Percentiles rank a stretch among this genome's conserved stretches.
These are phyloP conservation scores for Leptographium lundbergii DNA, from an alignment of 2,329 filamentous ascomycete species.

Conservation along the genomic window DNA sequence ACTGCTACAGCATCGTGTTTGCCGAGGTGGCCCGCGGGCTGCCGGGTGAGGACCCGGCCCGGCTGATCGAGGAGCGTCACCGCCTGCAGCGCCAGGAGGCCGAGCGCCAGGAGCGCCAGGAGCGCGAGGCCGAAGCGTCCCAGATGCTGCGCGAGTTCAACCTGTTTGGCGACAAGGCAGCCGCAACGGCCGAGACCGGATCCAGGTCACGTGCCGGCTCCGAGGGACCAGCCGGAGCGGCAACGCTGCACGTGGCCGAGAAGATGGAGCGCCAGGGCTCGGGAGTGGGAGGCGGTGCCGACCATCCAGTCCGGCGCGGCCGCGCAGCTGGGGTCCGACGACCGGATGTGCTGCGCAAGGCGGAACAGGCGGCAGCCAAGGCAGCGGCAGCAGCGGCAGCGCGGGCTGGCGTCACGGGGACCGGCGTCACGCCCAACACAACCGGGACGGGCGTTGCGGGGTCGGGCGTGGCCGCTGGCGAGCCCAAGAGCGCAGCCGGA, in stretches of 20 bases:
- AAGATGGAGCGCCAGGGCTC: constrained; percentile 25
- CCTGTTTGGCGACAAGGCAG: constrained; percentile 5
- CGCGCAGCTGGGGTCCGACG: constrained; percentile 34
- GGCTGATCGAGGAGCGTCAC: constrained; percentile 31
- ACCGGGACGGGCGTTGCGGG: no score
- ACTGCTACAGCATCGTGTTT: constrained; percentile 74
- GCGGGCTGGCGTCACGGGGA: background rate
- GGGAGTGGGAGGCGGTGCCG: constrained; percentile 16
- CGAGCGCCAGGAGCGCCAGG: constrained; percentile 8
- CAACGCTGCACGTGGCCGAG: constrained; percentile 11
- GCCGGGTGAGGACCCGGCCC: constrained; percentile 34
- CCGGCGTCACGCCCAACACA: no score
- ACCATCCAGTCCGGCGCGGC: constrained; percentile 23
- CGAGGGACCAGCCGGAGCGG: constrained; percentile 9
- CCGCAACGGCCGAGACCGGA: background rate
- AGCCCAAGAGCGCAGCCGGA: no score
- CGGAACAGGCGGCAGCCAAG: constrained; percentile 43
- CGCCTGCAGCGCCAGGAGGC: constrained; percentile 19
- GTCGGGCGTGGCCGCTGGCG: no score
- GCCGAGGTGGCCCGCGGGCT: constrained; percentile 50
- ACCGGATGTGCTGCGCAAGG: constrained; percentile 47
- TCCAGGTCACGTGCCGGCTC: constrained; percentile 11
- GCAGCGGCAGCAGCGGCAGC: constrained; percentile 36
- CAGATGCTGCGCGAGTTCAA: constrained; percentile 13
- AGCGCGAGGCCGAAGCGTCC: constrained; percentile 10